These are phyloP conservation scores for Populus ilicifolia DNA, from an alignment of 345 rosid species.

Conservation along the genomic window DNA sequence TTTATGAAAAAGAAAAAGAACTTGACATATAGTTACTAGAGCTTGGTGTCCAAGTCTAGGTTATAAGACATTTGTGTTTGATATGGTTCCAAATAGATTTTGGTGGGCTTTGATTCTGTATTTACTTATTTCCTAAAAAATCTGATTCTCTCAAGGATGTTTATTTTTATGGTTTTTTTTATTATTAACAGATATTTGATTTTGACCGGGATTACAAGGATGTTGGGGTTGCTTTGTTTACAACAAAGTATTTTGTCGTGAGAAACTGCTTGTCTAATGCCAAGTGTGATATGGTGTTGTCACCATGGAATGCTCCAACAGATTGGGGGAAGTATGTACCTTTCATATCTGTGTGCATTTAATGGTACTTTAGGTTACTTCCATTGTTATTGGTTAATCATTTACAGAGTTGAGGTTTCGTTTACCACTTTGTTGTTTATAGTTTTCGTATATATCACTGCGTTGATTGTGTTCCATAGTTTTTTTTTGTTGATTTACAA, in stretches of 20 bases:
- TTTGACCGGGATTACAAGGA: slow-evolving; percentile 98
- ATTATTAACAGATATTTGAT: slow-evolving; percentile 67
- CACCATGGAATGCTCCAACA: slow-evolving; percentile 96
- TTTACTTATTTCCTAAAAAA: too few species aligned
- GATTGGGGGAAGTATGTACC: slow-evolving; percentile 93
- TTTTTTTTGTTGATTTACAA: background rate
- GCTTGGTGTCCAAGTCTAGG: background rate
- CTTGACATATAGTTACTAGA: background rate
- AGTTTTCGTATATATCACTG: background rate
- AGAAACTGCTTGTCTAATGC: slow-evolving; percentile 77
- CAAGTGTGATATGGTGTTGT: slow-evolving; percentile 85
- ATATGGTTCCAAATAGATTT: background rate
- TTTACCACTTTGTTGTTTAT: background rate
- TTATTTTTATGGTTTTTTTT: background rate
- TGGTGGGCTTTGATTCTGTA: background rate
- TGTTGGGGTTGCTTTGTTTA: slow-evolving; percentile 87
- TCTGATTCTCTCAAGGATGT: background rate
- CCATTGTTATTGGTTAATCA: background rate
- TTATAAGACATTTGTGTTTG: background rate
- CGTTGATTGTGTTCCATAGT: too few species aligned
- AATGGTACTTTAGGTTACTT: background rate
- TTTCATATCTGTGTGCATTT: slow-evolving; percentile 15
- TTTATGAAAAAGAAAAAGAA: background rate
- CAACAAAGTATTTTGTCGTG: slow-evolving; percentile 76
- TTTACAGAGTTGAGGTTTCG: background rate